These are phyloP conservation scores for Penicillium sp. DNA, from an alignment of 2,329 filamentous ascomycete species.

Conservation along the genomic window DNA sequence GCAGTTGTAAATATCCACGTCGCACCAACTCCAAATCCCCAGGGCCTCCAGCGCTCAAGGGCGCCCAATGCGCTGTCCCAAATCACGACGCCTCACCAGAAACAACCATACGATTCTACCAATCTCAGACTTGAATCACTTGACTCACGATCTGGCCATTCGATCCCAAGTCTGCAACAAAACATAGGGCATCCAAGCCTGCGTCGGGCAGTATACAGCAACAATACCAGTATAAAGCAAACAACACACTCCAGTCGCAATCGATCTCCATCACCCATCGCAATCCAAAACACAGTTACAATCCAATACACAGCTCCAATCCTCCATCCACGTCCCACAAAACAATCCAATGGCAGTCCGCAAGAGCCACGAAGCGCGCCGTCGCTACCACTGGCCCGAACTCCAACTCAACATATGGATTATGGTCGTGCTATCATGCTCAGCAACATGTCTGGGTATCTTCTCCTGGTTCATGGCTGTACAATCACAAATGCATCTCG, in stretches of 20 bases:
- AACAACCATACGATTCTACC: constrained; percentile 3
- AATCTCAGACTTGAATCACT: neutral
- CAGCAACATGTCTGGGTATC: constrained; percentile 59
- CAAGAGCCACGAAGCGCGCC: constrained; percentile 34
- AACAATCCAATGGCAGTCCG: constrained; percentile 33
- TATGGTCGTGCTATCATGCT: constrained; percentile 60
- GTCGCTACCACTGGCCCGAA: constrained; percentile 64
- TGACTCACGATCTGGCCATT: neutral
- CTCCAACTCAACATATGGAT: constrained; percentile 65
- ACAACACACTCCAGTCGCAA: neutral
- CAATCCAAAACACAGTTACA: neutral
- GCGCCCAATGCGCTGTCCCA: constrained; percentile 29
- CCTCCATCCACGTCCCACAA: neutral
- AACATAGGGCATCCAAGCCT: constrained; percentile 7
- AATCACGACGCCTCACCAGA: constrained; percentile 12
- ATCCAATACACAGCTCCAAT: too few relatives aligned
- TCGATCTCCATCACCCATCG: neutral
- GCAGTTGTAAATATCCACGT: constrained; percentile 9
- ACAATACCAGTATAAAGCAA: neutral
- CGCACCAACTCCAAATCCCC: neutral
- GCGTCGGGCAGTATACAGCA: constrained; percentile 7
- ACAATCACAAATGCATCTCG: constrained; percentile 55
- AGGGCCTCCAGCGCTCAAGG: constrained; percentile 9
- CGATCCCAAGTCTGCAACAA: neutral
- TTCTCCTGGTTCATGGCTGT: constrained; percentile 61